Evolutionary conservation across 2,329 filamentous ascomycete species (phyloP), one percentile per base, ranked within the genome.

Genomic region (Akanthomyces muscarius): DNA sequence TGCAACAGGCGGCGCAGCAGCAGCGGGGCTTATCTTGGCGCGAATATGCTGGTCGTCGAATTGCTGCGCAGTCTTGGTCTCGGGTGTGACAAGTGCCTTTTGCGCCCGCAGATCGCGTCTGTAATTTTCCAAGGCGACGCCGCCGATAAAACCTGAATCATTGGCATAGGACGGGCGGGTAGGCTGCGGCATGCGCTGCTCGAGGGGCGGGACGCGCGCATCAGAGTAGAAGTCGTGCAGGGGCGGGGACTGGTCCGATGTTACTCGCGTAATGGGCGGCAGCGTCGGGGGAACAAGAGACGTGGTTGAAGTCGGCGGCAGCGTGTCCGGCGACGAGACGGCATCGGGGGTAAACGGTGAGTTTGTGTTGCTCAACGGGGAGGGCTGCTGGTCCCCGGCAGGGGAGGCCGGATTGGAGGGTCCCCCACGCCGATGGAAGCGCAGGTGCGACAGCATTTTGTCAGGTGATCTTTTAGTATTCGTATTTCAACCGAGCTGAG

Each of bases 351-450:
- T 70, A 45, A 76, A 72, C 36, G 78, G 74, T 57, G 79, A 75
- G 64, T 77, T 74, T 48, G 79, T 75, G 50, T 74, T 75, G 67
- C 66, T 69, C 55, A 71, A 63, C 65, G 74, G 71, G 63, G 74
- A 79, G 68, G 66, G 75, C 67, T 78, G 80, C 45, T 76, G 70
- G 63, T 85, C 82, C 60, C 79, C 76, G 30, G 78, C 71, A 5
- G 84, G 83, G 41, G 83, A 85, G 28, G 80, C 77, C 65, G 83
- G 83, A 74, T 80, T 83, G 62, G 83, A 85, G 67, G 79, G 78
- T 54, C 18, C 18, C n/a, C 77, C 82, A 69, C 83, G 81, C 68
- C 83, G 81, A 69, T 86, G 83, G 73, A 86, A 85, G 69, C 83
- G 82, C 54, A 86, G 77, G 73, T 82, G 79, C 67, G 81, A 82